These are phyloP conservation scores for Penicillium fimorum DNA, from an alignment of 495 filamentous ascomycete genomes.

Conservation along the genomic window DNA sequence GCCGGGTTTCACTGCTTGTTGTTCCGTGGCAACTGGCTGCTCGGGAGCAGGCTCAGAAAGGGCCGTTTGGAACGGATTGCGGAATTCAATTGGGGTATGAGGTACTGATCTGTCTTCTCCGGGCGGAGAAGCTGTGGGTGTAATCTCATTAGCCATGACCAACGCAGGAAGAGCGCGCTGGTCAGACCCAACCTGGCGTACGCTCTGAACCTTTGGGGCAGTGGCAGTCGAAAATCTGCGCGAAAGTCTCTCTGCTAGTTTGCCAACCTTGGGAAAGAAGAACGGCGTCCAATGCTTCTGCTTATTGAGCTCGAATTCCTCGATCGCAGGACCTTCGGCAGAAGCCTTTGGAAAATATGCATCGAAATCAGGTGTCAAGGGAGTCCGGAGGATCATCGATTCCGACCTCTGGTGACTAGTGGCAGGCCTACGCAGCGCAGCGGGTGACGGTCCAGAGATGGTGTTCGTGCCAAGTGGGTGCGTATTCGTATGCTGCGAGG, in stretches of 20 bases:
- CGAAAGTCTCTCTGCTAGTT: conserved; percentile 35
- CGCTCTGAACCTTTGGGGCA: conserved; percentile 23
- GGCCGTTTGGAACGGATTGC: conserved; percentile 34
- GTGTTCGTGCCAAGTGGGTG: conserved; percentile 29
- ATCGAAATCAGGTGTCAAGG: conserved; percentile 34
- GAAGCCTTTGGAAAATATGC: conserved; percentile 19
- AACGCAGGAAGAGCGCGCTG: conserved; percentile 35
- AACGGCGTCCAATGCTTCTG: conserved; percentile 45
- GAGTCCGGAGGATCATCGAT: conserved; percentile 55
- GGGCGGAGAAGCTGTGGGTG: conserved; percentile 11
- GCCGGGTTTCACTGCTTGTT: conserved; percentile 9
- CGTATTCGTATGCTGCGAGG: conserved; percentile 56
- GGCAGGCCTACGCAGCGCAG: conserved; percentile 69
- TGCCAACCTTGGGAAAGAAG: conserved; percentile 39
- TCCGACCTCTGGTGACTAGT: conserved; percentile 85
- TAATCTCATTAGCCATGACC: conserved; percentile 40
- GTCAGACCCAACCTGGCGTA: conserved; percentile 32
- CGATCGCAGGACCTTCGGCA: conserved; percentile 18
- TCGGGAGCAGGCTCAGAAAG: conserved; percentile 1
- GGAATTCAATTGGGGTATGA: conserved; percentile 31
- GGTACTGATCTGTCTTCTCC: conserved; percentile 11
- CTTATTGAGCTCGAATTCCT: conserved; percentile 20
- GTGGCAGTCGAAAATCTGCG: conserved; percentile 32
- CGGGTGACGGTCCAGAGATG: conserved; percentile 50
- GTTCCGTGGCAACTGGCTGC: neutral